These are phyloP conservation scores for Gamsiella multidivaricata DNA, from an alignment of 192 early-diverging fungal species.

Conservation along the genomic window DNA sequence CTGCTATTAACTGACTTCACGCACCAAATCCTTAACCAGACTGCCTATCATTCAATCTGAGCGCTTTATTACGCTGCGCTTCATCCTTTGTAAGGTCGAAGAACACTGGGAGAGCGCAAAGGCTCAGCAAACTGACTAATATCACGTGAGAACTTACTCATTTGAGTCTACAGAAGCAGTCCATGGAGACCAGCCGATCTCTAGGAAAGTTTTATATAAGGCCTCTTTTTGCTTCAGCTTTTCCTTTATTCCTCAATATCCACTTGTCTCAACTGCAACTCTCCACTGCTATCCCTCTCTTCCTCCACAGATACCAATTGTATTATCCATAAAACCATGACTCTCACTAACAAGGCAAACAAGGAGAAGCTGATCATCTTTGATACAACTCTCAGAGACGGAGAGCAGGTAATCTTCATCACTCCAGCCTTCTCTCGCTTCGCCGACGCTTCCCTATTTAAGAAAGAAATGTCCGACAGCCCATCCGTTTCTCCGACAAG, in stretches of 20 bases:
- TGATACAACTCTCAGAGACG: slow-evolving; percentile 96
- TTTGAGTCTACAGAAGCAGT: neutral
- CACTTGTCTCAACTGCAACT: neutral
- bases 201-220: neutral
- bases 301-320: neutral
- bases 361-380: slow-evolving; percentile 92
- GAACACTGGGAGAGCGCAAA: too few relatives aligned
- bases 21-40: too few relatives aligned
- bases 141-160: slow-evolving; percentile 17
- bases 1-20: too few relatives aligned
- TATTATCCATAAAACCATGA: slow-evolving; percentile 16
- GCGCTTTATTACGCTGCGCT: too few relatives aligned
- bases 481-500: too few relatives aligned
- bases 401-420: slow-evolving; percentile 80
- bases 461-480: slow-evolving; percentile 3
- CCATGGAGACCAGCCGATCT: neutral
- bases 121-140: too few relatives aligned
- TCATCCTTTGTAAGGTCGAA: too few relatives aligned
- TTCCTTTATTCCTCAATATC: slow-evolving; percentile 2
- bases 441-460: neutral
- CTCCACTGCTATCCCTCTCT: neutral
- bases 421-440: neutral
- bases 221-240: neutral
- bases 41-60: too few relatives aligned
- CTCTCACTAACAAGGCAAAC: slow-evolving; percentile 25